Conservation (phyloP, 257 asterid species). For the Gentiana straminea region DNA sequence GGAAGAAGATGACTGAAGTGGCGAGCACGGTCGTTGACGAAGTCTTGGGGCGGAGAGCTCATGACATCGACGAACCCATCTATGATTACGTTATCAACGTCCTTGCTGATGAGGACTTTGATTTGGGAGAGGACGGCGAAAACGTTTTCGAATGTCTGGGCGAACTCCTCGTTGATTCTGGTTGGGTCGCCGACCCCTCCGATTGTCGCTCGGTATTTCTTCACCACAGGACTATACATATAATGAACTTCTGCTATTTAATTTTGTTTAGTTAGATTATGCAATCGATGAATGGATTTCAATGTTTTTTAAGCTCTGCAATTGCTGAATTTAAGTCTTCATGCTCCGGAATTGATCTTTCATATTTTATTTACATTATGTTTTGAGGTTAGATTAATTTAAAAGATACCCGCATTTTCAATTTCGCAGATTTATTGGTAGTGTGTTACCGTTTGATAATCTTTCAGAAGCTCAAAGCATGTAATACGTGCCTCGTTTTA, state of each 20-base stretch:
- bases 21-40: conserved; percentile 83
- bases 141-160: conserved; percentile 87
- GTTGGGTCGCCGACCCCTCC: conserved; percentile 58
- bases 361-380: too few relatives aligned
- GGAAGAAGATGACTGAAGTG: conserved; percentile 63
- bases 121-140: conserved; percentile 90
- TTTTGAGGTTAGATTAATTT: too few relatives aligned
- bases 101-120: conserved; percentile 96
- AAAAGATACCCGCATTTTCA: too few relatives aligned
- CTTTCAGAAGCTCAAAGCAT: too few relatives aligned
- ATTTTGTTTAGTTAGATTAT: background rate
- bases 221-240: background rate
- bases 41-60: conserved; percentile 57
- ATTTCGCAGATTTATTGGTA: too few relatives aligned
- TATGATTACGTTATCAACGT: conserved; percentile 84
- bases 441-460: too few relatives aligned
- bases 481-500: too few relatives aligned
- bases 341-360: too few relatives aligned
- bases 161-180: conserved; percentile 78
- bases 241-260: background rate
- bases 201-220: conserved; percentile 73
- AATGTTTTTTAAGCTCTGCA: too few relatives aligned
- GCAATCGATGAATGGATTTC: too few relatives aligned
- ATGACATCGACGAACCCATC: conserved; percentile 84
- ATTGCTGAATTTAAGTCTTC: too few relatives aligned